phyloP scores from a whole-genome alignment of 495 filamentous ascomycete genomes.

The Cenococcum geophilum region DNA sequence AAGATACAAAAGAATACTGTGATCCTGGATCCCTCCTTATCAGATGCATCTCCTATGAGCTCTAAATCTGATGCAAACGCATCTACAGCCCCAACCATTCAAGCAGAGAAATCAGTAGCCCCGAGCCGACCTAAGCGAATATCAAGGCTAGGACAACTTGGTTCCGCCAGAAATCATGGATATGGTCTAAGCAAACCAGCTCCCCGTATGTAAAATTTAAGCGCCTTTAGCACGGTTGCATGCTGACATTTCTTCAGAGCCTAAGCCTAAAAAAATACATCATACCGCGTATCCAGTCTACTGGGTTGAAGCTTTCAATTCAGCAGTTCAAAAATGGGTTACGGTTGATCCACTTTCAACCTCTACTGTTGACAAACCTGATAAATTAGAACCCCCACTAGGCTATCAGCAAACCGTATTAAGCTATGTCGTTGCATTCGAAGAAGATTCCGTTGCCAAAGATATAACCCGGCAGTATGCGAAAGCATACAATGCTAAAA shows the following conservation, averaged over 20 bases:
- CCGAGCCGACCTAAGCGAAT: constrained; percentile 17
- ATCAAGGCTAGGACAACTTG: constrained; percentile 20
- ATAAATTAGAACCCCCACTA: constrained; percentile 73
- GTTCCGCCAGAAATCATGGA: constrained; percentile 9
- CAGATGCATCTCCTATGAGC: constrained; percentile 31
- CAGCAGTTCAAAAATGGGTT: constrained; percentile 82
- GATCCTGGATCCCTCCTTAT: constrained; percentile 33
- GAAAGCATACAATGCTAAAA: constrained; percentile 78
- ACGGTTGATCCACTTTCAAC: constrained; percentile 82
- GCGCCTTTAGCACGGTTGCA: background rate
- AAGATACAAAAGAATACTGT: constrained; percentile 42
- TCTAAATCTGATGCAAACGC: constrained; percentile 39
- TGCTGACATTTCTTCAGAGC: constrained; percentile 2
- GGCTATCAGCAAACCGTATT: constrained; percentile 66
- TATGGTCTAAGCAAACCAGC: constrained; percentile 8
- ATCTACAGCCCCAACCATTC: background rate
- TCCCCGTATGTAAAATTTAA: background rate
- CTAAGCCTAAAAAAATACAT: constrained; percentile 36
- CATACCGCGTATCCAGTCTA: constrained; percentile 75
- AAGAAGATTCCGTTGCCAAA: constrained; percentile 62
- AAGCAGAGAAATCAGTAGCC: too few species aligned
- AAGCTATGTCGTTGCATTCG: constrained; percentile 80
- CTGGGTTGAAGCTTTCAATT: constrained; percentile 89
- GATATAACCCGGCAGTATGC: constrained; percentile 57
- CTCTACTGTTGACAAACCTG: constrained; percentile 63